Base-by-base conservation (phyloP, 495 filamentous ascomycete genomes). In the Podospora comata region DNA sequence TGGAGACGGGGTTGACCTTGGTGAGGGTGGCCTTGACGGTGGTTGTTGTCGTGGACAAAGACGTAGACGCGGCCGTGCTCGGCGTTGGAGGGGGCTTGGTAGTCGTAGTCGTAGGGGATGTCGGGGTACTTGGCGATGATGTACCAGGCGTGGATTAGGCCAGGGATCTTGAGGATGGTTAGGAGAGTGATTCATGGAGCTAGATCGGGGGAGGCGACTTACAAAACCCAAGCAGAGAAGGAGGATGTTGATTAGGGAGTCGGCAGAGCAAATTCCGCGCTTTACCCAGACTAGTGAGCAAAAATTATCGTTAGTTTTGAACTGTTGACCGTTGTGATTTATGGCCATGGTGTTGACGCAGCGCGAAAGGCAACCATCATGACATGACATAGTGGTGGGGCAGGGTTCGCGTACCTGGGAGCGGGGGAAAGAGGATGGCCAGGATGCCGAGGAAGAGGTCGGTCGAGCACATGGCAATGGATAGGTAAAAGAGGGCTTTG, bases 131-230 rank as follows among this genome's bases (percentile, higher is more conserved):
- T 90, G 75, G 90, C 82, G 83, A 99, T 97, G 80, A 99, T 97
- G 87, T 98, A 99, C 94, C 94, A 98, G 75, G 95, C 86, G 80
- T 99, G 95, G 6, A 99, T 79, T 27, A 98, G 88, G 64, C 95
- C 95, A 23, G 95, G 95, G 70, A 99, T 70, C 84, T 86, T 55
- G 48, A 57, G 64, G 39, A 18, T 64, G 13, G 68, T 73, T 70
- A 55, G 57, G 13, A 60, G 23, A 27, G 15, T 7, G n/a, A 15
- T 44, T 11, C 11, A n/a, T 63, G 59, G n/a, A 34, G 26, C 18
- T 44, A 48, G 66, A 44, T 20, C 23, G 5, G 58, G 48, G 55
- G 48, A 62, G 61, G 44, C 30, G 54, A 74, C 82, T 59, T 76
- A 86, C 82, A 79, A 87, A 96, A 78, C 96, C 94, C 58, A 99